These are phyloP conservation scores for Phytophthora palmivora DNA, from an alignment of 352 stramenopile species.

Conservation along the genomic window DNA sequence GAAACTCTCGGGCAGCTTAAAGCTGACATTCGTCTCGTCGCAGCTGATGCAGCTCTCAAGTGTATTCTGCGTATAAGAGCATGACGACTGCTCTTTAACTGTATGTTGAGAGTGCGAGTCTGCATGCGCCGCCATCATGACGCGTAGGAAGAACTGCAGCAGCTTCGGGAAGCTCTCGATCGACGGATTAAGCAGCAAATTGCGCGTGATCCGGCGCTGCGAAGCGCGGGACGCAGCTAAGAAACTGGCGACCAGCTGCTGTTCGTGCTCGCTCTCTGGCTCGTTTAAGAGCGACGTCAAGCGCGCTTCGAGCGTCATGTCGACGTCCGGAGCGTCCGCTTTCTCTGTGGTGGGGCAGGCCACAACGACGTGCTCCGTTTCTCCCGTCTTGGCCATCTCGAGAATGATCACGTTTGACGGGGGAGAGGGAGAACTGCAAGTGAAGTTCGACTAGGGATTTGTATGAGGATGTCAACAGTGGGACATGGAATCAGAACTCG, in stretches of 20 bases:
- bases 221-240: constrained; percentile 41
- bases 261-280: constrained; percentile 12
- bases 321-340: neutral
- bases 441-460: neutral
- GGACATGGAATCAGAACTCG: neutral
- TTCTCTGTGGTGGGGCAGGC: constrained; percentile 4
- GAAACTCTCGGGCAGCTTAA: constrained; percentile 48
- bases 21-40: constrained; percentile 30
- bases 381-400: constrained; percentile 40
- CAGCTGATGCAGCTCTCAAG: constrained; percentile 42
- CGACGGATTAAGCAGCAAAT: constrained; percentile 27
- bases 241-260: constrained; percentile 48
- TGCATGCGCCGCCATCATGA: constrained; percentile 62
- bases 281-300: constrained; percentile 51
- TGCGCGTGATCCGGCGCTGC: constrained; percentile 49
- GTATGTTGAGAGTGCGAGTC: constrained; percentile 25
- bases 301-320: constrained; percentile 54
- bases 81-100: constrained; percentile 13
- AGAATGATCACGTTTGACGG: constrained; percentile 29
- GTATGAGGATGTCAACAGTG: neutral
- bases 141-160: constrained; percentile 72
- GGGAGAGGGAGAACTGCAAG: constrained; percentile 20
- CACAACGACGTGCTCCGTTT: constrained; percentile 24
- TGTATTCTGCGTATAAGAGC: constrained; percentile 44
- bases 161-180: constrained; percentile 51